Conservation (phyloP, 2,329 filamentous ascomycete species). For the Venturia aucupariae region DNA sequence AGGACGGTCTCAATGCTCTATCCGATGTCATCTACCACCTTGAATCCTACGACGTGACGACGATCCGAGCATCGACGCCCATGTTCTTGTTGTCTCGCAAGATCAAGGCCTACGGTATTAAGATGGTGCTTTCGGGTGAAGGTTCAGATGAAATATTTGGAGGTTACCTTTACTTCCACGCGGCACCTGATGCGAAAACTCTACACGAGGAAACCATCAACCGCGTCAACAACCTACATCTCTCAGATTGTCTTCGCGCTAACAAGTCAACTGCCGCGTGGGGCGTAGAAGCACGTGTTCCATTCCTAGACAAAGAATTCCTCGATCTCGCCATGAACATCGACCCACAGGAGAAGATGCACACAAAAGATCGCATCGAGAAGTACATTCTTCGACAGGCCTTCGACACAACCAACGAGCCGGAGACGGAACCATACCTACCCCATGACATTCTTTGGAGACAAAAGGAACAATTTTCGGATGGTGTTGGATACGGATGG, state of each 20-base stretch:
- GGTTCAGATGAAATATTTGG: conserved; percentile 98
- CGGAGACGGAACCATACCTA: conserved; percentile 73
- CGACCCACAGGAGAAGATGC: conserved; percentile 92
- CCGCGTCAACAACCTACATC: conserved; percentile 90
- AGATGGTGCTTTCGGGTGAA: conserved; percentile 98
- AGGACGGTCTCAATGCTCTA: conserved; percentile 92
- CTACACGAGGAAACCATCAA: conserved; percentile 94
- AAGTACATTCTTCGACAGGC: conserved; percentile 98
- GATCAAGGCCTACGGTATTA: conserved; percentile 99
- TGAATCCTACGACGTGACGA: conserved; percentile 96
- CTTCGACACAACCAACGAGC: conserved; percentile 87
- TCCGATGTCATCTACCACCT: conserved; percentile 98
- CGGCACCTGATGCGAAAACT: conserved; percentile 78
- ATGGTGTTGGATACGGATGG: conserved; percentile 98
- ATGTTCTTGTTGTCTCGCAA: conserved; percentile 98
- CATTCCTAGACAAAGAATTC: conserved; percentile 97
- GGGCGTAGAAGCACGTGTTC: conserved; percentile 95
- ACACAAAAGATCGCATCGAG: conserved; percentile 79
- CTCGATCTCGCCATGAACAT: conserved; percentile 88
- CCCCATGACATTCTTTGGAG: conserved; percentile 93
- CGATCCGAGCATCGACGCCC: conserved; percentile 93
- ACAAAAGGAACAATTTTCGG: conserved; percentile 99
- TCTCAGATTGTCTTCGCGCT: conserved; percentile 91
- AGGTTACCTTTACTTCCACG: conserved; percentile 97
- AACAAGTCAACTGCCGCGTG: conserved; percentile 99